Percentiles rank a stretch among this genome's conserved stretches.
These are phyloP conservation scores for Nakazawaea molendinolei DNA, from an alignment of 805 yeast species.

Conservation along the genomic window DNA sequence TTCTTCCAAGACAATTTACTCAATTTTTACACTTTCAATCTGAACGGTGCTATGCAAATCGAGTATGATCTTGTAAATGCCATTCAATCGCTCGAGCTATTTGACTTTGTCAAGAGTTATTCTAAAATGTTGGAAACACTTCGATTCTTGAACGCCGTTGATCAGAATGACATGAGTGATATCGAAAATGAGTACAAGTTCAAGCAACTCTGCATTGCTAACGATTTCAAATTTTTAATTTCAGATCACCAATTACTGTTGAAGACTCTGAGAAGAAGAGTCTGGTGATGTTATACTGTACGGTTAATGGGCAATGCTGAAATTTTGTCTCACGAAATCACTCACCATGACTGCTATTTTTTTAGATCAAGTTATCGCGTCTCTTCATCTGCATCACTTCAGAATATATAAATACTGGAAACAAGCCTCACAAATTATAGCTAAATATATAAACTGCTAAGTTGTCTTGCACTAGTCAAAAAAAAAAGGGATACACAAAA, in stretches of 20 bases:
- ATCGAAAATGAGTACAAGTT: neutral
- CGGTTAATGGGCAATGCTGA: too few species aligned
- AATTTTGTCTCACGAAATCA: too few species aligned
- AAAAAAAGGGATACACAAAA: too few species aligned
- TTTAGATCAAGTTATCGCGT: too few species aligned
- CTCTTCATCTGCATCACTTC: too few species aligned
- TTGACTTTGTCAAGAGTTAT: neutral
- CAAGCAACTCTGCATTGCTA: neutral
- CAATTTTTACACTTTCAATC: conserved; percentile 9
- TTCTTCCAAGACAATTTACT: conserved; percentile 11
- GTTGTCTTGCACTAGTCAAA: too few species aligned
- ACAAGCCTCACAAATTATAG: too few species aligned
- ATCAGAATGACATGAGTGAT: neutral
- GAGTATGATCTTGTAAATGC: conserved; percentile 4
- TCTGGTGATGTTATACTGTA: too few species aligned
- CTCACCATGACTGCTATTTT: too few species aligned
- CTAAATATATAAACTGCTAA: too few species aligned
- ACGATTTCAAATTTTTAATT: neutral
- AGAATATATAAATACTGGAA: too few species aligned
- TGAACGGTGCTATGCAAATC: conserved; percentile 3
- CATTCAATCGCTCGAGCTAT: conserved; percentile 3
- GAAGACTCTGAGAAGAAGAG: conserved; percentile 3
- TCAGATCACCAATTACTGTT: conserved; percentile 4
- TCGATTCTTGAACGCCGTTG: conserved; percentile 1
- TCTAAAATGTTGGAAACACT: conserved; percentile 1